Conservation (phyloP, 1,284 basidiomycete species). For the Microbotryomycetes sp. region DNA sequence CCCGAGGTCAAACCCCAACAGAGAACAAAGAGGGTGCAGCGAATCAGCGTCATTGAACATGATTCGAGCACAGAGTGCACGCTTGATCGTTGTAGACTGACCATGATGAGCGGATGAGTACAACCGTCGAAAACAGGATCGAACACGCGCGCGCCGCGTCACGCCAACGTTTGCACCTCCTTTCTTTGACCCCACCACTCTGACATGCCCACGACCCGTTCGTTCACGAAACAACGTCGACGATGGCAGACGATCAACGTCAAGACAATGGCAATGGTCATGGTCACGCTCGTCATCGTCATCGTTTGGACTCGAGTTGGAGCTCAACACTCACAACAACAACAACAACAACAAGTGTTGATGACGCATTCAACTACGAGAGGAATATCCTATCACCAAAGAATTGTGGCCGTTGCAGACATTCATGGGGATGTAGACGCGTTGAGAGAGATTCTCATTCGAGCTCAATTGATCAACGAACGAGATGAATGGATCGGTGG, state of each 20-base stretch:
- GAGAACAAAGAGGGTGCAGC: no score
- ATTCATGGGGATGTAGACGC: conserved; percentile 28
- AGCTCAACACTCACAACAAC: neutral
- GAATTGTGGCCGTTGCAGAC: conserved; percentile 27
- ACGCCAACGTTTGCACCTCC: neutral
- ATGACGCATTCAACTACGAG: neutral
- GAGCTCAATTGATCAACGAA: conserved; percentile 13
- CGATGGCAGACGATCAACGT: no score
- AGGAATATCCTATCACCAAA: neutral
- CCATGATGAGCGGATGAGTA: no score
- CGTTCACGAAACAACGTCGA: no score
- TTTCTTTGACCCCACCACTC: neutral
- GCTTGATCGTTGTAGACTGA: no score
- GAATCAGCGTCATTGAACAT: no score
- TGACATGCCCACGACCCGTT: neutral
- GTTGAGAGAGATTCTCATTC: conserved; percentile 13
- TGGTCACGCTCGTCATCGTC: neutral
- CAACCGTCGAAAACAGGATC: no score
- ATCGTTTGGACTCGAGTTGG: neutral
- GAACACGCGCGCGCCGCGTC: no score
- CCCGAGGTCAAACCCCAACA: no score
- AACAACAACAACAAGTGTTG: neutral
- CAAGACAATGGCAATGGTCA: neutral
- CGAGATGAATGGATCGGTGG: conserved; percentile 26
- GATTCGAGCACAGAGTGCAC: no score